Percentiles rank a stretch among this genome's conserved stretches.
Conservation (phyloP, 164 flowering plant species). For the Aristolochia contorta region DNA sequence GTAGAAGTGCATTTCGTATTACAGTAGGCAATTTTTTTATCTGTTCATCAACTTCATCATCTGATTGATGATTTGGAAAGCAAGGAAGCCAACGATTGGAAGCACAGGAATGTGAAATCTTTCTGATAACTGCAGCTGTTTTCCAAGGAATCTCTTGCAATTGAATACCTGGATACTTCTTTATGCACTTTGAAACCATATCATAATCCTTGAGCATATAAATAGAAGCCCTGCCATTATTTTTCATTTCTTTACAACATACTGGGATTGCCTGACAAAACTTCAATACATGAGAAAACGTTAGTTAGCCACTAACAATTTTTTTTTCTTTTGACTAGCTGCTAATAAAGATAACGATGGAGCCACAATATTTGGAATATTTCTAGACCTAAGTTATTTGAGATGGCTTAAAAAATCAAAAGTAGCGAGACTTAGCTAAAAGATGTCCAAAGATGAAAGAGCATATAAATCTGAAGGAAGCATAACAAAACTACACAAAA, state of each 20-base stretch:
- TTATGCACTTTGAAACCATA: conserved; percentile 47
- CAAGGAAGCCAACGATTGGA: conserved; percentile 65
- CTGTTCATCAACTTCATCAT: conserved; percentile 59
- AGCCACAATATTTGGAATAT: no score
- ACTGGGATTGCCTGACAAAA: conserved; percentile 46
- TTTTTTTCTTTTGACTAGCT: no score
- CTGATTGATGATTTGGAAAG: conserved; percentile 74
- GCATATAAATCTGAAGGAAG: no score
- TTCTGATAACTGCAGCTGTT: conserved; percentile 56
- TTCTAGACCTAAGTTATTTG: no score
- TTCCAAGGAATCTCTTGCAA: conserved; percentile 68
- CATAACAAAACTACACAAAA: no score
- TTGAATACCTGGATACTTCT: conserved; percentile 37
- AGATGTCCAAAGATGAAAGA: no score
- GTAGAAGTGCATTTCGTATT: conserved; percentile 47
- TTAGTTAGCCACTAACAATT: no score
- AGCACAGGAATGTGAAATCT: conserved; percentile 47
- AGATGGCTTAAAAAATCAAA: no score
- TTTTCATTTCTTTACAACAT: conserved; percentile 52
- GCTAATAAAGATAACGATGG: no score
- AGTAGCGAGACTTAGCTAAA: no score
- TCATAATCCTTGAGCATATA: conserved; percentile 64
- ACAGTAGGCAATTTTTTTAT: conserved; percentile 46
- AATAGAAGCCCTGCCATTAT: conserved; percentile 61
- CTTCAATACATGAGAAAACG: background rate